Conservation (phyloP, 1,139 yeast species). For the Entelexis sorbosivorans region DNA sequence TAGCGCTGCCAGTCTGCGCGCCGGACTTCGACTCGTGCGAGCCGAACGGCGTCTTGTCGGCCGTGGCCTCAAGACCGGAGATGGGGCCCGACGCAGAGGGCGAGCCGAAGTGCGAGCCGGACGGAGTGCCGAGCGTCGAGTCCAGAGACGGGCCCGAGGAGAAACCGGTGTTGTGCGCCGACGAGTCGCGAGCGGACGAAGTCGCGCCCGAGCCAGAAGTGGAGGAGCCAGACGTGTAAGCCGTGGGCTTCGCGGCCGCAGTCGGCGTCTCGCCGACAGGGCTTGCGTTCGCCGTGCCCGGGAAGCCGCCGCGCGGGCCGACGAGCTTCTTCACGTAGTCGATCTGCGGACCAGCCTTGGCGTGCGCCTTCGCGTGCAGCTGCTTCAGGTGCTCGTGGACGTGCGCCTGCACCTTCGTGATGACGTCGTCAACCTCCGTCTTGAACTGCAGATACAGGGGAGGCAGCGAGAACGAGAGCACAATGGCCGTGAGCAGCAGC, state of each 20-base stretch:
- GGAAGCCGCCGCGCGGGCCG: conserved; percentile 31
- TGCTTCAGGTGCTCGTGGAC: conserved; percentile 46
- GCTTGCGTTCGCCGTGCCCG: conserved; percentile 21
- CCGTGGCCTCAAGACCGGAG: conserved; percentile 15
- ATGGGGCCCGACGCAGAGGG: conserved; percentile 17
- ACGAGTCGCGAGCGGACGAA: neutral
- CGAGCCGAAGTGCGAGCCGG: conserved; percentile 10
- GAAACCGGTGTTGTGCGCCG: neutral
- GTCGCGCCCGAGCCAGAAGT: neutral
- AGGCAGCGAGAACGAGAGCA: conserved; percentile 66
- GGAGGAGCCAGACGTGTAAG: conserved; percentile 22
- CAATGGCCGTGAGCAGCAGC: conserved; percentile 45
- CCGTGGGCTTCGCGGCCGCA: conserved; percentile 27
- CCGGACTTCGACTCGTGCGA: too few species aligned
- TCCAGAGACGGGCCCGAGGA: neutral
- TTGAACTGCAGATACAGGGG: conserved; percentile 62
- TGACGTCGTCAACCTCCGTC: conserved; percentile 67
- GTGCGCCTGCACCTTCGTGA: conserved; percentile 45
- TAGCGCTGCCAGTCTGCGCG: too few species aligned
- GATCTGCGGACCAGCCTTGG: conserved; percentile 36
- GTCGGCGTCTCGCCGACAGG: conserved; percentile 22
- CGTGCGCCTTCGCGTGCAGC: conserved; percentile 45
- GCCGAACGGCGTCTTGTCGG: conserved; percentile 9
- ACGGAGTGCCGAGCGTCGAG: conserved; percentile 8
- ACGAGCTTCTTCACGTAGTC: conserved; percentile 36